These are phyloP conservation scores for Xylaria nigripes DNA, from an alignment of 495 filamentous ascomycete species.

Conservation along the genomic window DNA sequence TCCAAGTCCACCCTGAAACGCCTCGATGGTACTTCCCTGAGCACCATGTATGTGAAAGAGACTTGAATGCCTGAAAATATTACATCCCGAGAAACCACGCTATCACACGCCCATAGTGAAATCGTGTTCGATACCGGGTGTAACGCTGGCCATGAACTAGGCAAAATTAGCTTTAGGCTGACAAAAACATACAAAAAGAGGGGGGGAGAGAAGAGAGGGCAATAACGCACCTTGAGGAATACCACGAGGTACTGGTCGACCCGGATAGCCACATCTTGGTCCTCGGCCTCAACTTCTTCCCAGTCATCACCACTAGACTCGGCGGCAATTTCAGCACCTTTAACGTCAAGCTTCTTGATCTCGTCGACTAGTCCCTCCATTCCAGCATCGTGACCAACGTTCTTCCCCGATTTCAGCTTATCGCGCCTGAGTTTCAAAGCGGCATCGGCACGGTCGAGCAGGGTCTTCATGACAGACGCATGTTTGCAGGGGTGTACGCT, in stretches of 20 bases:
- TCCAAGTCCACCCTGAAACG: slow-evolving; percentile 6
- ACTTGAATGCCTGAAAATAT: not conserved
- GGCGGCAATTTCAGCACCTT: slow-evolving; percentile 30
- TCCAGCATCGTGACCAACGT: slow-evolving; percentile 40
- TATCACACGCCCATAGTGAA: slow-evolving; percentile 89
- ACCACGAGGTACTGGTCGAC: slow-evolving; percentile 98
- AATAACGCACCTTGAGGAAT: slow-evolving; percentile 61
- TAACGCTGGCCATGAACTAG: slow-evolving; percentile 90
- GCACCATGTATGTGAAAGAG: slow-evolving; percentile 1
- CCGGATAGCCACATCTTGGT: slow-evolving; percentile 81
- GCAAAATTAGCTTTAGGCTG: slow-evolving; percentile 8
- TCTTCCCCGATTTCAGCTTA: slow-evolving; percentile 55
- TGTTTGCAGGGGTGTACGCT: slow-evolving; percentile 90
- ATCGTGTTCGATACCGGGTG: slow-evolving; percentile 94
- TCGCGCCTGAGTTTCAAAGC: slow-evolving; percentile 82
- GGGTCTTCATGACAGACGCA: slow-evolving; percentile 93
- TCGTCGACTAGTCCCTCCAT: slow-evolving; percentile 53
- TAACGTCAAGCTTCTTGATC: slow-evolving; percentile 45
- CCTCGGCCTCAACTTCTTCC: slow-evolving; percentile 63
- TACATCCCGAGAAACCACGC: not conserved
- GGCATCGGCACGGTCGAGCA: slow-evolving; percentile 90
- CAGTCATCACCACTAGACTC: slow-evolving; percentile 61
- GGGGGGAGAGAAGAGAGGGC: not conserved
- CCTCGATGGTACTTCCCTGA: slow-evolving; percentile 3
- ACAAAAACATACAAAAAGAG: not conserved